Evolutionary conservation across 495 filamentous ascomycete species (phyloP).

Genomic region (Daldinia caldariorum): DNA sequence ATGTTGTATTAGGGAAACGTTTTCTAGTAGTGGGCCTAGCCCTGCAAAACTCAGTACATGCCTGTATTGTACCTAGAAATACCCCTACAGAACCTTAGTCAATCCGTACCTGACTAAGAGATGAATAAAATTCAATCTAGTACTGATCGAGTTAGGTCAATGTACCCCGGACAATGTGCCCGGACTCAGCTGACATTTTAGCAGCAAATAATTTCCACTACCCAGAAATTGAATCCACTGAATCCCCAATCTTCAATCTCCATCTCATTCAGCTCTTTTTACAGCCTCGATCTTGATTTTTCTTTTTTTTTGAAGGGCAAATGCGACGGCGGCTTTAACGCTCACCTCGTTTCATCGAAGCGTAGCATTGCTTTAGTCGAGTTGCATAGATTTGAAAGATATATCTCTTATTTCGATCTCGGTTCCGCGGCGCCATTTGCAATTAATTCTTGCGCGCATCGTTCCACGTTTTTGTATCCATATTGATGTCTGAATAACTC

Average conservation of each 20-base stretch:
- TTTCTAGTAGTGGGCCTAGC: too few species aligned
- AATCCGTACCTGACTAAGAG: too few species aligned
- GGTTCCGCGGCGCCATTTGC: neutral
- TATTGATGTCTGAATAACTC: slow-evolving; percentile 10
- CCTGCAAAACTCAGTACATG: too few species aligned
- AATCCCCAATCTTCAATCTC: neutral
- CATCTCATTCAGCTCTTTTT: slow-evolving; percentile 7
- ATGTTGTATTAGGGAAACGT: too few species aligned
- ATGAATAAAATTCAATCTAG: neutral
- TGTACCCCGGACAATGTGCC: neutral
- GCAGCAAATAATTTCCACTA: neutral
- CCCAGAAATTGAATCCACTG: slow-evolving; percentile 1
- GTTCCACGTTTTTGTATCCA: neutral
- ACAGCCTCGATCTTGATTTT: neutral
- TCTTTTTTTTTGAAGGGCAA: neutral
- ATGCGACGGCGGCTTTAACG: neutral
- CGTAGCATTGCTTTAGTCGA: neutral
- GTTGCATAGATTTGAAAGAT: neutral
- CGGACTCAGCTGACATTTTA: slow-evolving; percentile 1
- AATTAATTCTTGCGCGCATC: slow-evolving; percentile 18
- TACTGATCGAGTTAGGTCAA: neutral
- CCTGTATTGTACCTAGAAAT: too few species aligned
- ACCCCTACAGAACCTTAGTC: too few species aligned
- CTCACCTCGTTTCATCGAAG: neutral
- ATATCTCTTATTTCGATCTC: neutral